Evolutionary conservation across 192 early-diverging fungal genomes (phyloP).

Genomic region (Coemansia sp.): DNA sequence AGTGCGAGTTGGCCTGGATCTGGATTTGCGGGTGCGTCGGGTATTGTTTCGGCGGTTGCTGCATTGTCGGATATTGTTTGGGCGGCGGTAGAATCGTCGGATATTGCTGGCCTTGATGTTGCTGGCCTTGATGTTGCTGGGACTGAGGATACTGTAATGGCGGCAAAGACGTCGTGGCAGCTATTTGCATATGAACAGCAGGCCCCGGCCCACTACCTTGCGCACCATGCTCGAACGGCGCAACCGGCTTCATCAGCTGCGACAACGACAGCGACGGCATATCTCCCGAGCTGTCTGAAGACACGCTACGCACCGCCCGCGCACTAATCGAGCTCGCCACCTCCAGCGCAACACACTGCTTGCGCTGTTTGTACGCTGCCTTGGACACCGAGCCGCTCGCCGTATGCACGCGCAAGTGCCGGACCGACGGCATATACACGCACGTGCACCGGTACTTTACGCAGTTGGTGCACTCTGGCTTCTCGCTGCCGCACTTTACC

Average conservation of each 20-base stretch:
- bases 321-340: constrained; percentile 3
- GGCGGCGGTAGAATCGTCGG: background rate
- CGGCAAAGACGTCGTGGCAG: constrained; percentile 8
- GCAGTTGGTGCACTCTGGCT: constrained; percentile 46
- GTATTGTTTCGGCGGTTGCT: background rate
- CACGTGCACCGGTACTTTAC: constrained; percentile 42
- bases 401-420: constrained; percentile 23
- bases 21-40: background rate
- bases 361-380: constrained; percentile 14
- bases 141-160: constrained; percentile 1
- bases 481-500: constrained; percentile 52
- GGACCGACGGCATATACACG: constrained; percentile 37
- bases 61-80: background rate
- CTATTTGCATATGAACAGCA: constrained; percentile 7
- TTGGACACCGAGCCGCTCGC: constrained; percentile 16
- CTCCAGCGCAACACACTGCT: constrained; percentile 7
- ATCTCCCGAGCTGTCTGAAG: background rate
- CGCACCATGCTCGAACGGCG: constrained; percentile 6
- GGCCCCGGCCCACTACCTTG: background rate
- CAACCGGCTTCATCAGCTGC: constrained; percentile 45
- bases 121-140: background rate
- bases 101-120: background rate
- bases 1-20: background rate
- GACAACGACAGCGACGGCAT: constrained; percentile 22
- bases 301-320: background rate